Conservation (phyloP, 148 eudicot genomes). For the Diospyros kaki region DNA sequence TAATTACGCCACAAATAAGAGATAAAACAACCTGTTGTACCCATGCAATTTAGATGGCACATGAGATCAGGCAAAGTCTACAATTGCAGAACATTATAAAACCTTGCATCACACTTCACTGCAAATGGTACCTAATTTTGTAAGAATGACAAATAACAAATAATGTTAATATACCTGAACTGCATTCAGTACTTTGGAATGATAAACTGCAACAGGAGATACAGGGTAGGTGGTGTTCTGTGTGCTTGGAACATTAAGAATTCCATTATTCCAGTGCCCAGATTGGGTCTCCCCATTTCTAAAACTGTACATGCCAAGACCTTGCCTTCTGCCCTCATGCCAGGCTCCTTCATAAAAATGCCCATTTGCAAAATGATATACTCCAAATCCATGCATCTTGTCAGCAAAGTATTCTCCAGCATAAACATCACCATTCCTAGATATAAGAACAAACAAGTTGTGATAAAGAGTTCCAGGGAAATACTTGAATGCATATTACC, state of each 20-base stretch:
- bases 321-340: conserved; percentile 98
- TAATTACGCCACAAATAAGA: neutral
- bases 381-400: conserved; percentile 96
- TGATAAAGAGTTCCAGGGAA: neutral
- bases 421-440: conserved; percentile 83
- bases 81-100: neutral
- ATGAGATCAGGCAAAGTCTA: neutral
- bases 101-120: neutral
- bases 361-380: conserved; percentile 77
- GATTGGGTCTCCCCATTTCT: conserved; percentile 89
- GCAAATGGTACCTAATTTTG: neutral
- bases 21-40: neutral
- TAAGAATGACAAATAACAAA: neutral
- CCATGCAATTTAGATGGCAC: neutral
- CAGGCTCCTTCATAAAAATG: conserved; percentile 93
- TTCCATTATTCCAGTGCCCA: conserved; percentile 92
- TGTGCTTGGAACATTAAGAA: conserved; percentile 83
- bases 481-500: neutral
- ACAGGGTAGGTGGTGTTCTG: conserved; percentile 57
- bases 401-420: conserved; percentile 97
- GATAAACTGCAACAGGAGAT: conserved; percentile 85
- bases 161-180: conserved; percentile 55
- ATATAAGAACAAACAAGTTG: conserved; percentile 5
- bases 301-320: conserved; percentile 91
- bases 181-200: conserved; percentile 85